A percentile compares a stretch with the other conserved stretches of the same genome.
Evolutionary conservation across 306 rosid genomes (phyloP).

Genomic region (Acacia crassicarpa): DNA sequence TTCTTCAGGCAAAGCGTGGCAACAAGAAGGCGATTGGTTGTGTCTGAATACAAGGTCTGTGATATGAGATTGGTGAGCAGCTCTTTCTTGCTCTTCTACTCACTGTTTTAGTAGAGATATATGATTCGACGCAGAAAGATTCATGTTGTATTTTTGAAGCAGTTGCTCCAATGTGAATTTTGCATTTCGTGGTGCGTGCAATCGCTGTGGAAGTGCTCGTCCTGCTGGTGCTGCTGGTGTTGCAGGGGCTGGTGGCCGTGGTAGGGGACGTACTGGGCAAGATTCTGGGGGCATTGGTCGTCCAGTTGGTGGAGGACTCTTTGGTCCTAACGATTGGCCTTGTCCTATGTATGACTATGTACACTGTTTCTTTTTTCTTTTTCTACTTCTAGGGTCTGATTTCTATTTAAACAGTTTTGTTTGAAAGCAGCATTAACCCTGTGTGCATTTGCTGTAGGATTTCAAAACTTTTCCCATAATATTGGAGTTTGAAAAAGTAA

Average conservation of each 20-base stretch:
- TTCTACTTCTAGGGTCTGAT: not conserved
- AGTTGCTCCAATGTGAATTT: conserved; percentile 94
- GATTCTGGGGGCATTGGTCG: conserved; percentile 72
- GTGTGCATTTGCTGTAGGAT: not conserved
- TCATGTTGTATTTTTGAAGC: conserved; percentile 45
- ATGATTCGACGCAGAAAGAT: conserved; percentile 30
- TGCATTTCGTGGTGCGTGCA: conserved; percentile 99
- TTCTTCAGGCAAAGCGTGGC: conserved; percentile 90
- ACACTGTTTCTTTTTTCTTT: not conserved
- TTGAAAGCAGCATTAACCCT: not conserved
- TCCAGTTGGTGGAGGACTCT: conserved; percentile 80
- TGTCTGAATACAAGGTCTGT: conserved; percentile 99
- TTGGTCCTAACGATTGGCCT: conserved; percentile 98
- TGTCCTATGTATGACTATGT: conserved; percentile 81
- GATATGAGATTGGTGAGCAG: conserved; percentile 99
- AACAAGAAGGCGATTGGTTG: conserved; percentile 97
- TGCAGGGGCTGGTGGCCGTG: conserved; percentile 84
- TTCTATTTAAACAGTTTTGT: conserved; percentile 19
- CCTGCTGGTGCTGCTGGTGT: conserved; percentile 88
- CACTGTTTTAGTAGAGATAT: conserved; percentile 7
- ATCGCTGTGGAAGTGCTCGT: conserved; percentile 97
- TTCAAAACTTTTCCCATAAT: not conserved
- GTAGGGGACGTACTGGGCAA: conserved; percentile 75
- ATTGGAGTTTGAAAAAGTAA: not conserved
- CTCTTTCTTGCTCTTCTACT: conserved; percentile 75